Conservation (phyloP, 495 filamentous ascomycete genomes). For the Bacidia gigantensis region DNA sequence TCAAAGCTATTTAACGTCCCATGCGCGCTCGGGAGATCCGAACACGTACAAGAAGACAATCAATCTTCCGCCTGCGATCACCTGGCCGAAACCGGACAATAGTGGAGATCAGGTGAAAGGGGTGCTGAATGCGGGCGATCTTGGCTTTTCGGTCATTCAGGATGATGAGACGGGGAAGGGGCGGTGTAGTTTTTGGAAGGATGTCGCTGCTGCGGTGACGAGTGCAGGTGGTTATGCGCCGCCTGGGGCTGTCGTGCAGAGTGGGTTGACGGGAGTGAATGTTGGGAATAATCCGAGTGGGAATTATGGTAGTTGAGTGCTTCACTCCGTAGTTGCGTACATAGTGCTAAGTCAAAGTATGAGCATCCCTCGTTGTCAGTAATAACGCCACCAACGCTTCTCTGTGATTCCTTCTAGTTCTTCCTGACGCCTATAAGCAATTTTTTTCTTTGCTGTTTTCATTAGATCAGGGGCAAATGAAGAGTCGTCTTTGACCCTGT, state of each 20-base stretch:
- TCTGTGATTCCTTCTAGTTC: no score
- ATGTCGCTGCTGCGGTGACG: constrained; percentile 24
- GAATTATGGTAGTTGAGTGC: no score
- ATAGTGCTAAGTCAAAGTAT: no score
- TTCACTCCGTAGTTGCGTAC: no score
- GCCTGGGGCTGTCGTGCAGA: constrained; percentile 18
- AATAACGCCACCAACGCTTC: no score
- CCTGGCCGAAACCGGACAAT: constrained; percentile 23
- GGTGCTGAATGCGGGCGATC: constrained; percentile 26
- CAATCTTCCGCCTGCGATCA: constrained; percentile 25
- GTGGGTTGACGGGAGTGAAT: constrained; percentile 5
- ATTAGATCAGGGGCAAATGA: no score
- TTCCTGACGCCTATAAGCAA: no score
- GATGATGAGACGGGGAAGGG: constrained; percentile 23
- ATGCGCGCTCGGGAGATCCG: constrained; percentile 26
- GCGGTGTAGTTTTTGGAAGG: constrained; percentile 27
- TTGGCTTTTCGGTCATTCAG: constrained; percentile 22
- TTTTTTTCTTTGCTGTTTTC: no score
- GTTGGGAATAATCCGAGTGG: constrained; percentile 1
- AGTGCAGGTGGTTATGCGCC: constrained; percentile 20
- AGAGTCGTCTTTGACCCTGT: no score
- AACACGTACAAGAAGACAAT: constrained; percentile 23
- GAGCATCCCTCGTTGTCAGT: no score
- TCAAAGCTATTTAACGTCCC: constrained; percentile 29
- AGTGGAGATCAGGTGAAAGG: constrained; percentile 15